Evolutionary conservation across 352 stramenopile species (phyloP).

Genomic region (Pythium volutum): DNA sequence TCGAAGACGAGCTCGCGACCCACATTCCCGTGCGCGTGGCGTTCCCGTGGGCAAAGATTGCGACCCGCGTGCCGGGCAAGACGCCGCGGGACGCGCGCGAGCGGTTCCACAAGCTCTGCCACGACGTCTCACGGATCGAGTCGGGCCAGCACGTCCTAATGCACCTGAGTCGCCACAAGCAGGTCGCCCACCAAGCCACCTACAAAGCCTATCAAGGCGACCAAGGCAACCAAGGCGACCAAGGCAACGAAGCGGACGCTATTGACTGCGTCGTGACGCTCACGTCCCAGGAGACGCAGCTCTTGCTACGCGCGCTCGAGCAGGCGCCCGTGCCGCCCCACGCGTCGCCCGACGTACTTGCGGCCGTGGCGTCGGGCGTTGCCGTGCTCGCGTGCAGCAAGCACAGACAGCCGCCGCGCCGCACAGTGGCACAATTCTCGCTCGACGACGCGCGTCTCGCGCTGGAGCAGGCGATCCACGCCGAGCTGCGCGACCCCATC

Average conservation of each 20-base stretch:
- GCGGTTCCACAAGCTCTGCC: constrained; percentile 73
- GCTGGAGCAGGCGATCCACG: constrained; percentile 15
- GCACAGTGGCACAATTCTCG: constrained; percentile 36
- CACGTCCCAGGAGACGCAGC: constrained; percentile 44
- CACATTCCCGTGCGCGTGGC: constrained; percentile 28
- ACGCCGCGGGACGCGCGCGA: constrained; percentile 49
- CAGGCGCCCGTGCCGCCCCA: constrained; percentile 46
- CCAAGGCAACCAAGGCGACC: background rate
- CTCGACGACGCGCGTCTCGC: constrained; percentile 32
- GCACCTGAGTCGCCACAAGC: constrained; percentile 32
- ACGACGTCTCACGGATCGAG: constrained; percentile 74
- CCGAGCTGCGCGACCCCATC: constrained; percentile 4
- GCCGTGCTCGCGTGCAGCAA: constrained; percentile 52
- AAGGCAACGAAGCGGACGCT: constrained; percentile 13
- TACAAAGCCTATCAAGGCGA: background rate
- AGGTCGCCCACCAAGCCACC: too few relatives aligned
- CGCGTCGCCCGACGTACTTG: constrained; percentile 44
- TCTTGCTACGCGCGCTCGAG: constrained; percentile 46
- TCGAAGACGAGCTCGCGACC: constrained; percentile 59
- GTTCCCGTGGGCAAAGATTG: constrained; percentile 65
- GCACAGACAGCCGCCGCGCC: constrained; percentile 37
- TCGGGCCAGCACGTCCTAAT: constrained; percentile 58
- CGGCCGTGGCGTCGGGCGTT: constrained; percentile 50
- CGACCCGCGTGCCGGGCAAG: constrained; percentile 48
- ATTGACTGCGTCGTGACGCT: constrained; percentile 60